A percentile compares a stretch with the other conserved stretches of the same genome.
These are phyloP conservation scores for Esteya vermicola DNA, from an alignment of 2,329 filamentous ascomycete genomes.

Conservation along the genomic window DNA sequence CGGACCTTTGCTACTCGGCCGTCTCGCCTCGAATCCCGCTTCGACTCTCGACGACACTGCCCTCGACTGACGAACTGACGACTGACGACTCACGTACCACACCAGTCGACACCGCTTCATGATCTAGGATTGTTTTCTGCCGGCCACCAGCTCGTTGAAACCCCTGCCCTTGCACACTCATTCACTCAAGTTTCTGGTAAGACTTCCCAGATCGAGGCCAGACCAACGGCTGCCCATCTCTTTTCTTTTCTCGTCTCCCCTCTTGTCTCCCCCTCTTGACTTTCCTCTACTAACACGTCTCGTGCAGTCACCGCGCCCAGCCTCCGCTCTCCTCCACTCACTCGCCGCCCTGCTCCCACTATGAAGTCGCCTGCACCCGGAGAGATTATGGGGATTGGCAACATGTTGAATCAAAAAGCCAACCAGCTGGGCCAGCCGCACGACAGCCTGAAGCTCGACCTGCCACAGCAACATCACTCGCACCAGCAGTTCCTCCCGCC, in stretches of 20 bases:
- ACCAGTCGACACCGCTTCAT: too few species aligned
- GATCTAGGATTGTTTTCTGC: too few species aligned
- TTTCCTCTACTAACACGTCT: not conserved
- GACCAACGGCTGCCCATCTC: too few species aligned
- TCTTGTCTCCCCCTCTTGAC: not conserved
- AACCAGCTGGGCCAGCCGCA: constrained; percentile 16
- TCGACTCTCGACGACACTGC: too few species aligned
- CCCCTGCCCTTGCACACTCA: not conserved
- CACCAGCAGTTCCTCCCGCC: constrained; percentile 7
- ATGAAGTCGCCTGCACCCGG: constrained; percentile 29
- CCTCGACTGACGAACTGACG: too few species aligned
- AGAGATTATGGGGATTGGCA: constrained; percentile 38
- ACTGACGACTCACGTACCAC: too few species aligned
- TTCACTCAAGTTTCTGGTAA: not conserved
- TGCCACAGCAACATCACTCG: constrained; percentile 4
- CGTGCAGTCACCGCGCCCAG: not conserved
- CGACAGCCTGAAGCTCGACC: constrained; percentile 7
- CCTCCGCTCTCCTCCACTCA: not conserved
- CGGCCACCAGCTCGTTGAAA: not conserved
- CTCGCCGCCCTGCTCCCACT: constrained; percentile 7
- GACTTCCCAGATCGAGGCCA: too few species aligned
- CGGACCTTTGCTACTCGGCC: too few species aligned
- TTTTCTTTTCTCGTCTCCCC: not conserved
- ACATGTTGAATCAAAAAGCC: constrained; percentile 36
- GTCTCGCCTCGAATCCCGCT: too few species aligned